A percentile compares a stretch with the other conserved stretches of the same genome.
Conservation (phyloP, 225 moss, liverwort and hornwort genomes). For the Sphagnum tenellum region DNA sequence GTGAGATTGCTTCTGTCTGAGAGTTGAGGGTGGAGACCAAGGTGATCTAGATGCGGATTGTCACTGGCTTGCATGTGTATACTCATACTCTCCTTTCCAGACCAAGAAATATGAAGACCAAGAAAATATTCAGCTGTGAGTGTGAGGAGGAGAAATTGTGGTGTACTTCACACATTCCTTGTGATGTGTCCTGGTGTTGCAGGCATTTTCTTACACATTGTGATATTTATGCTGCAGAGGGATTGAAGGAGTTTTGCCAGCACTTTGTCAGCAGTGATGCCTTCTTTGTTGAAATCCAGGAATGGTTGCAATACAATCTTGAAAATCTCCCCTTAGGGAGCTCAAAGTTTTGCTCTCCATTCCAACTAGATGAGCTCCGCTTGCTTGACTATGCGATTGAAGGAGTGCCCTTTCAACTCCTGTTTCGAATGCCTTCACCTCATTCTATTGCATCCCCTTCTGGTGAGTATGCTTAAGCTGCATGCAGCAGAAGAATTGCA, state of each 20-base stretch:
- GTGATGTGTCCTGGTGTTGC: background rate
- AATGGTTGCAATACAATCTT: conserved; percentile 77
- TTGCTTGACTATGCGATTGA: conserved; percentile 87
- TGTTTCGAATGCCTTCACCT: conserved; percentile 75
- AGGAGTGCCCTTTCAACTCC: conserved; percentile 88
- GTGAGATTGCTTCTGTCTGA: too few relatives aligned
- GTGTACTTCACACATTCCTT: background rate
- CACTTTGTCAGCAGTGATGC: conserved; percentile 58
- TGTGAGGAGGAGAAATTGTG: too few relatives aligned
- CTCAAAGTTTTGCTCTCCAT: conserved; percentile 56
- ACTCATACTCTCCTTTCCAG: too few relatives aligned
- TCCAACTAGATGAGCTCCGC: conserved; percentile 76
- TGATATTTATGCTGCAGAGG: conserved; percentile 30
- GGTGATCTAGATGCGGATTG: too few relatives aligned
- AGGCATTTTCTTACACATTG: background rate
- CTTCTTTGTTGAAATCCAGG: conserved; percentile 63
- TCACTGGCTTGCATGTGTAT: too few relatives aligned
- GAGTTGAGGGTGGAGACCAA: too few relatives aligned
- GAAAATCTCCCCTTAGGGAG: conserved; percentile 42
- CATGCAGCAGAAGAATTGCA: too few relatives aligned
- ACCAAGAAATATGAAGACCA: too few relatives aligned
- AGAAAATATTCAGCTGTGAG: too few relatives aligned
- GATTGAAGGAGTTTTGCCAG: conserved; percentile 70
- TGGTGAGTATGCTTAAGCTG: conserved; percentile 15
- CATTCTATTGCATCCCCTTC: conserved; percentile 31